Base-by-base conservation (phyloP, 1,284 basidiomycete species). In the Calocybe gambosa region DNA sequence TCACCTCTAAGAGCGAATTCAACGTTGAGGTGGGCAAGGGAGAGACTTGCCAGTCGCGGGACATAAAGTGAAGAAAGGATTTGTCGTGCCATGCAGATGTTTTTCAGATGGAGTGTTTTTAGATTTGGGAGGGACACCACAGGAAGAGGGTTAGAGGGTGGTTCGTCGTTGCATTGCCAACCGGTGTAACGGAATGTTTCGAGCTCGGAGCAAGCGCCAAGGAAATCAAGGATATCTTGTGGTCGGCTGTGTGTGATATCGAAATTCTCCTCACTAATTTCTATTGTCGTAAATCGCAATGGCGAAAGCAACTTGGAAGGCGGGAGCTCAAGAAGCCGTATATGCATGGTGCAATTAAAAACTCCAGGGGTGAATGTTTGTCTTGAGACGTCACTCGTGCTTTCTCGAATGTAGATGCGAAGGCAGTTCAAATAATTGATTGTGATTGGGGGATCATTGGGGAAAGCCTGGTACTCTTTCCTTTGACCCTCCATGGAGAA, bases 21-120 rank as follows among this genome's bases (percentile, higher is more conserved):
- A 56, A 79, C 74, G 55, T 87, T 87, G 20, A 86, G 67, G 50
- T 81, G 75, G 5, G 75, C 69, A 48, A 88, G 77, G 55, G 71
- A 73, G 39, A 88, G 77, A 43, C 77, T 71, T 37, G 62, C 62
- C 18, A 88, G 72, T 0, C 62, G 65, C 5, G 85, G 85, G 2
- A 74, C 70, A 52, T 78, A 55, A 18, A 88, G 60, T 47, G 71
- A 72, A 0, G 81, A 81, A 42, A 88, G 73, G 31, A 88, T 62
- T 40, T 72, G 70, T 43, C 85, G 80, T 3, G 79, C 73, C 46
- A 73, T 74, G 58, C 79, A 83, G 9, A 81, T 78, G 54, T 69
- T 71, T 41, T 74, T 71, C 19, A 88, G 55, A 23, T 73, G 66
- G 12, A 88, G 64, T 6, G 69, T 72, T 39, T 73, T 73, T 45